These are phyloP conservation scores for Bodo saltans DNA, from an alignment of 78 protist genomes.

Conservation along the genomic window DNA sequence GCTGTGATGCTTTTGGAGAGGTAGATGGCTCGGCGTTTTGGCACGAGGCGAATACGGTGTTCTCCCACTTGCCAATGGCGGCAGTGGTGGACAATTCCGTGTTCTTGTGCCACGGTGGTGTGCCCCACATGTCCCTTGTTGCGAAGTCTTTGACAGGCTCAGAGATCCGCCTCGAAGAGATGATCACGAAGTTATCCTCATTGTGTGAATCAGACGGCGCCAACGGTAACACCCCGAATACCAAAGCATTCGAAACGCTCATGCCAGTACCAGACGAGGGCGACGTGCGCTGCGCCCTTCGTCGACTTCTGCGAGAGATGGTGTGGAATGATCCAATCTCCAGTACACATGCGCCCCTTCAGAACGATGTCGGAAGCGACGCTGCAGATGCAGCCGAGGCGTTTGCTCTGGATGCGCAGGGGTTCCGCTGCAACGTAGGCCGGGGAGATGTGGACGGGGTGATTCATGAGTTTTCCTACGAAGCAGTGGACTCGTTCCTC, in stretches of 20 bases:
- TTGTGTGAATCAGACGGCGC: too few species aligned
- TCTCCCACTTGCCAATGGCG: constrained; percentile 70
- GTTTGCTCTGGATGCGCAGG: constrained; percentile 6
- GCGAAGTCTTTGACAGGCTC: too few species aligned
- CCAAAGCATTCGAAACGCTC: too few species aligned
- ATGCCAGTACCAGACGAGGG: constrained; percentile 12
- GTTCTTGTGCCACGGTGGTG: constrained; percentile 83
- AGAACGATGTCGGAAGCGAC: not conserved
- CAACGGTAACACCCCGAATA: too few species aligned
- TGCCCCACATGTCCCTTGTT: constrained; percentile 24
- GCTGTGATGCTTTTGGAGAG: constrained; percentile 79
- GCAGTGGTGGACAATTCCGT: constrained; percentile 33
- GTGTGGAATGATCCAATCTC: not conserved
- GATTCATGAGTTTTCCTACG: not conserved
- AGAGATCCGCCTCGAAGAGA: too few species aligned
- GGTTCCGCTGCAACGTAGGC: constrained; percentile 4
- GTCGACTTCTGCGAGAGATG: not conserved
- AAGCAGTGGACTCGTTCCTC: not conserved
- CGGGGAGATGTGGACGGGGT: too few species aligned
- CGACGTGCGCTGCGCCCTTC: not conserved
- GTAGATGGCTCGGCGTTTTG: constrained; percentile 36
- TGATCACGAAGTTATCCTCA: too few species aligned
- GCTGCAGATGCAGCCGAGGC: constrained; percentile 12
- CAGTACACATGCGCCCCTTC: not conserved
- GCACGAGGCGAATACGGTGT: constrained; percentile 56